These are phyloP conservation scores for Aspergillus chevalieri DNA, from an alignment of 2,329 filamentous ascomycete species.

Conservation along the genomic window DNA sequence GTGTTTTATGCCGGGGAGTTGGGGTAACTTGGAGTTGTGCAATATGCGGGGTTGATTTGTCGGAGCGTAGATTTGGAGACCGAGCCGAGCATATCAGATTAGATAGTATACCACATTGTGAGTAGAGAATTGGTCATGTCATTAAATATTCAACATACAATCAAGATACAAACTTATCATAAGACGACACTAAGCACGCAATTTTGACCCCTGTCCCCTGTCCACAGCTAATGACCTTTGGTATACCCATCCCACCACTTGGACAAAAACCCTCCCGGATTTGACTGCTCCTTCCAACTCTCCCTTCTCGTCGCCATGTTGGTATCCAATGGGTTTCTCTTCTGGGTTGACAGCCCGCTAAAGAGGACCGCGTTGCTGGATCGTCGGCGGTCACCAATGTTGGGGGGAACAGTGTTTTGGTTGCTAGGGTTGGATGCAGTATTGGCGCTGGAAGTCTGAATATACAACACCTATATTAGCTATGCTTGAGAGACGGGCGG, in stretches of 20 bases:
- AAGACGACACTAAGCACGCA: too few species aligned
- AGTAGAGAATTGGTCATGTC: too few species aligned
- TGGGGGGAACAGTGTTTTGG: conserved; percentile 10
- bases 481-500: neutral
- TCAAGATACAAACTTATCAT: too few species aligned
- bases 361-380: conserved; percentile 19
- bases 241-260: conserved; percentile 40
- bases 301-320: conserved; percentile 29
- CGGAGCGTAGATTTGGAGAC: neutral
- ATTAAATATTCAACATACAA: too few species aligned
- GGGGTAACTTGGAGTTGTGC: neutral
- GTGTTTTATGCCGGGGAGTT: neutral
- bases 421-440: neutral
- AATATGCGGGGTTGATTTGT: neutral
- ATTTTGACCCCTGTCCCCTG: neutral
- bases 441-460: neutral
- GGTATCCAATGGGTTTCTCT: conserved; percentile 36
- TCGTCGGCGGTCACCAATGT: conserved; percentile 20
- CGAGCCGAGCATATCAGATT: neutral
- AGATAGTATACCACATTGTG: neutral
- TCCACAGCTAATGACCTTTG: conserved; percentile 15
- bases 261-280: conserved; percentile 31
- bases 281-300: conserved; percentile 42
- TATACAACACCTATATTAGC: neutral
- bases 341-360: conserved; percentile 38